Percentiles rank a stretch among this genome's conserved stretches.
Conservation (phyloP, 2,329 filamentous ascomycete species). For the Colletotrichum shisoi region DNA sequence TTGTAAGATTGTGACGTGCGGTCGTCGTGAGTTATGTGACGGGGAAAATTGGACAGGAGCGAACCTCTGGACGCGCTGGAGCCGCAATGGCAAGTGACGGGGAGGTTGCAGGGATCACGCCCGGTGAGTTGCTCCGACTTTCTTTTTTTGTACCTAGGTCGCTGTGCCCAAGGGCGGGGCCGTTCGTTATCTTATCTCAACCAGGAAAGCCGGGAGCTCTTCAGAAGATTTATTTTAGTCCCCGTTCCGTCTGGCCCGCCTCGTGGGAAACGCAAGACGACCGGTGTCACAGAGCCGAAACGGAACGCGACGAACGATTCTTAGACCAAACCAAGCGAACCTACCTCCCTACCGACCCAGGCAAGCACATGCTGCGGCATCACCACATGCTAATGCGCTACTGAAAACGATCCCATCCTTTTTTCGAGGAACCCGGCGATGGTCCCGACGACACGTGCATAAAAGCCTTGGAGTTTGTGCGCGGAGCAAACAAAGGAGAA, state of each 20-base stretch:
- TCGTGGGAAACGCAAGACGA: not conserved
- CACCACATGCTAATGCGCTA: conserved; percentile 24
- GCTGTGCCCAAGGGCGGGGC: not conserved
- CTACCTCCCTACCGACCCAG: not conserved
- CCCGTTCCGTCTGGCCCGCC: too few relatives aligned
- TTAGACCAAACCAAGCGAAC: not conserved
- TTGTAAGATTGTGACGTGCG: not conserved
- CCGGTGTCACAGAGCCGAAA: conserved; percentile 3
- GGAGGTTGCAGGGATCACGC: conserved; percentile 22
- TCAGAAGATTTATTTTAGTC: conserved; percentile 7
- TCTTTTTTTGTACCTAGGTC: not conserved
- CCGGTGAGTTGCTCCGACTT: conserved; percentile 27
- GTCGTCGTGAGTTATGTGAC: not conserved
- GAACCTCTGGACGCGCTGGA: not conserved
- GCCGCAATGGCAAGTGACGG: not conserved
- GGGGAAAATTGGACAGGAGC: not conserved
- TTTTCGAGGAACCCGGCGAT: conserved; percentile 21
- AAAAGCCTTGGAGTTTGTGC: conserved; percentile 9
- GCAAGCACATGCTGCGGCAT: conserved; percentile 17
- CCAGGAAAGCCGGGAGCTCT: conserved; percentile 17
- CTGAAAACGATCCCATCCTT: conserved; percentile 7
- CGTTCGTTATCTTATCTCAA: conserved; percentile 34
- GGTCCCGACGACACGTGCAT: conserved; percentile 11
- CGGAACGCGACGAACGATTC: not conserved
- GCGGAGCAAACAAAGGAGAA: conserved; percentile 7